Conservation (phyloP, 1,284 basidiomycete species). For the Coniophora puteana region DNA sequence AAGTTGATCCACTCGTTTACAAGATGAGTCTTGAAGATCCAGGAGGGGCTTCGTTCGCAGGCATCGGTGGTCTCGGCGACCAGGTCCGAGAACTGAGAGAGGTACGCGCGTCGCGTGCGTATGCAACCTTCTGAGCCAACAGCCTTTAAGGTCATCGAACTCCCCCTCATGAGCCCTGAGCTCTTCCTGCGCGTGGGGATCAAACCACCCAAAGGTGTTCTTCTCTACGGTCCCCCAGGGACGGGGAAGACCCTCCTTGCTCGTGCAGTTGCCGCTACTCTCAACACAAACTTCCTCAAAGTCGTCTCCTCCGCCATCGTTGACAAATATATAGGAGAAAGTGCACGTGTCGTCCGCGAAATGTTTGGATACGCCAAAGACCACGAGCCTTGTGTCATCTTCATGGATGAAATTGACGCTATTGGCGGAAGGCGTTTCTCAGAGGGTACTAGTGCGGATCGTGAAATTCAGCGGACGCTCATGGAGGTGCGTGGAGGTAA, state of each 20-base stretch:
- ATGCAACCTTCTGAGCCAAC: background rate
- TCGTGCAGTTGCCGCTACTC: conserved; percentile 92
- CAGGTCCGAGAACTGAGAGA: conserved; percentile 97
- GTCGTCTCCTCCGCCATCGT: conserved; percentile 99
- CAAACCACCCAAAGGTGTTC: conserved; percentile 91
- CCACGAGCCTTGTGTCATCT: conserved; percentile 99
- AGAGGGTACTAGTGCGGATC: conserved; percentile 98
- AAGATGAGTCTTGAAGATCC: conserved; percentile 99
- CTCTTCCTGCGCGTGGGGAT: conserved; percentile 95
- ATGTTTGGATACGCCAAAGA: conserved; percentile 99
- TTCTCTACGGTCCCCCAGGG: conserved; percentile 91
- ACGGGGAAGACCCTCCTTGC: conserved; percentile 97
- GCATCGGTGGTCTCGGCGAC: conserved; percentile 94
- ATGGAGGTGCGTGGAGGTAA: conserved; percentile 77
- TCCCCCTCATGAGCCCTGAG: conserved; percentile 94
- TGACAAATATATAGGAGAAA: conserved; percentile 99
- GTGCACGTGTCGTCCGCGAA: conserved; percentile 90
- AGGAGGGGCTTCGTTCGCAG: conserved; percentile 92
- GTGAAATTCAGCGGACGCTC: conserved; percentile 97
- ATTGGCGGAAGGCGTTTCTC: conserved; percentile 95
- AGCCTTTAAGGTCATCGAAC: conserved; percentile 81
- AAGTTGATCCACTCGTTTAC: conserved; percentile 98
- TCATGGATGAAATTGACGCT: conserved; percentile 99
- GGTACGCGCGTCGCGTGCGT: conserved; percentile 40
- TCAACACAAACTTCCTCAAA: conserved; percentile 97